phyloP scores from a whole-genome alignment of 371 early-diverging fungal species.

The Saksenaea oblongispora region DNA sequence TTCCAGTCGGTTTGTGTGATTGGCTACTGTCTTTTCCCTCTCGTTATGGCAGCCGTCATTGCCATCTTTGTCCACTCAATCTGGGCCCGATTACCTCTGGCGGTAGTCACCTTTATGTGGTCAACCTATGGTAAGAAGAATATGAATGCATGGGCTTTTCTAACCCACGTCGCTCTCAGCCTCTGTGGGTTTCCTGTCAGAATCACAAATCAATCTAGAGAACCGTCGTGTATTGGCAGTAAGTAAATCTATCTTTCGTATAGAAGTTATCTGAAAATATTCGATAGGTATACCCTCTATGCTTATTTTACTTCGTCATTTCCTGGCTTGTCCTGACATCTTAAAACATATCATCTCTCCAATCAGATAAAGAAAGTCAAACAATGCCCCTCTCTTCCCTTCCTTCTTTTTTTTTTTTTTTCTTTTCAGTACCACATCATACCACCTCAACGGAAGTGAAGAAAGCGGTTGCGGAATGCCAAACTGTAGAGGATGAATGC shows the following conservation, averaged over 20 bases:
- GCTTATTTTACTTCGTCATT: constrained; percentile 90
- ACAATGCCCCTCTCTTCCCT: too few relatives aligned
- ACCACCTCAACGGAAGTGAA: too few relatives aligned
- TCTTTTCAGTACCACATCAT: not conserved
- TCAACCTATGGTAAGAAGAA: constrained; percentile 66
- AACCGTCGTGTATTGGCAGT: constrained; percentile 85
- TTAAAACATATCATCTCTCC: constrained; percentile 18
- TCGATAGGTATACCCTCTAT: constrained; percentile 74
- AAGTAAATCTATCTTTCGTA: constrained; percentile 5
- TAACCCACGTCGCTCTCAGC: too few relatives aligned
- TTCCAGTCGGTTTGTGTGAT: constrained; percentile 94
- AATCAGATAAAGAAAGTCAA: not conserved
- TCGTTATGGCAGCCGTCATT: constrained; percentile 76
- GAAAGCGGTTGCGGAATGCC: not conserved
- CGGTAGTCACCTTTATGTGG: constrained; percentile 78
- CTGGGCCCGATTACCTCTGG: constrained; percentile 70
- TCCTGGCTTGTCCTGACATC: constrained; percentile 87
- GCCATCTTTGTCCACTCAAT: constrained; percentile 63
- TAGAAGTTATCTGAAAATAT: not conserved
- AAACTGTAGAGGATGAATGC: too few relatives aligned
- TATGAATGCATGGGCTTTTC: too few relatives aligned
- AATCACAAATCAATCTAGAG: constrained; percentile 65
- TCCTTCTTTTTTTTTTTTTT: too few relatives aligned
- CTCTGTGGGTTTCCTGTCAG: constrained; percentile 85
- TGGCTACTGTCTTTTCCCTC: constrained; percentile 93